phyloP scores from a whole-genome alignment of 192 early-diverging fungal genomes.

The Coemansia sp. region DNA sequence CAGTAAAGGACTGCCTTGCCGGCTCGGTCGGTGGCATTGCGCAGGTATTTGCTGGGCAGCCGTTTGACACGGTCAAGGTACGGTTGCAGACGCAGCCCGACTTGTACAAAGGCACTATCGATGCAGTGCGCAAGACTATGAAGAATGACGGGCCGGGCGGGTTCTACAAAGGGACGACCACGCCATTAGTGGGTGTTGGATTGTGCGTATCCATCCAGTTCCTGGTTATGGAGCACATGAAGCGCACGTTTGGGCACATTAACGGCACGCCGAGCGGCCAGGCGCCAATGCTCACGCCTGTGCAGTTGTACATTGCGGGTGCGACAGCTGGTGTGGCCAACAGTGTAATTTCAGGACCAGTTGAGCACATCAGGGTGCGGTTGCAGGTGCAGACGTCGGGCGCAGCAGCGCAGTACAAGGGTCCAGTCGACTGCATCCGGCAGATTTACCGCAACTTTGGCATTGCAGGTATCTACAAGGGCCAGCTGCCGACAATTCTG shows the following conservation, averaged over 20 bases:
- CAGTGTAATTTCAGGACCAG: slow-evolving; percentile 85
- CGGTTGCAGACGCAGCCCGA: slow-evolving; percentile 91
- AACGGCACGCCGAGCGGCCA: slow-evolving; percentile 58
- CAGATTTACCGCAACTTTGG: slow-evolving; percentile 79
- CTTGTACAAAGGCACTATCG: slow-evolving; percentile 79
- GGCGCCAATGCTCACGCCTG: slow-evolving; percentile 59
- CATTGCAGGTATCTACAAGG: slow-evolving; percentile 83
- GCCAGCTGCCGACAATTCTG: slow-evolving; percentile 79
- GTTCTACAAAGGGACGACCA: slow-evolving; percentile 94
- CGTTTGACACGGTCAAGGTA: slow-evolving; percentile 82
- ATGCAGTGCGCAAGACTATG: slow-evolving; percentile 83
- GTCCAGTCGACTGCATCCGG: slow-evolving; percentile 81
- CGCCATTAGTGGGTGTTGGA: slow-evolving; percentile 91
- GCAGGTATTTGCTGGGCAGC: slow-evolving; percentile 79
- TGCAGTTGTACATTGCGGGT: slow-evolving; percentile 85
- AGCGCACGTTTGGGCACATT: slow-evolving; percentile 68
- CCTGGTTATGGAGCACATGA: slow-evolving; percentile 81
- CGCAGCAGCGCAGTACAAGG: slow-evolving; percentile 57
- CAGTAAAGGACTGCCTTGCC: slow-evolving; percentile 73
- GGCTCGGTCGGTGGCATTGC: slow-evolving; percentile 75
- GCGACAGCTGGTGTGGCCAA: slow-evolving; percentile 86
- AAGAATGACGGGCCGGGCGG: slow-evolving; percentile 77
- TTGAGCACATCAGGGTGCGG: slow-evolving; percentile 94
- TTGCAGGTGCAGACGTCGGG: slow-evolving; percentile 87
- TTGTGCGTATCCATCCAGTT: slow-evolving; percentile 99